Evolutionary conservation across 345 rosid species (phyloP), one percentile per base, ranked within the genome.

Genomic region (Camelina neglecta): DNA sequence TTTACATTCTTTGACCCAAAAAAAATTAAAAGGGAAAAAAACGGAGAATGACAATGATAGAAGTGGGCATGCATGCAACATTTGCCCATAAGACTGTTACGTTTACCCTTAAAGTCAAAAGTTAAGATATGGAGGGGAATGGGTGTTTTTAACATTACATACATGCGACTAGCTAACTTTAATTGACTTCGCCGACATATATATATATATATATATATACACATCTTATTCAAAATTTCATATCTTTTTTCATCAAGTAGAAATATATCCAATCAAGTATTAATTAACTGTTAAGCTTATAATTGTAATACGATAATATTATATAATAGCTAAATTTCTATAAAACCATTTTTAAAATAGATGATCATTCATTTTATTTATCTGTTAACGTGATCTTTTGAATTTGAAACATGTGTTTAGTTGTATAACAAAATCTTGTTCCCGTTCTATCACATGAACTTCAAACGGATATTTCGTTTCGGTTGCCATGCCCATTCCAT

Each of bases 171-270:
- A 7, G 48, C 73, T 33, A 51, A 31, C 69, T 60, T 53, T 67
- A 45, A 38, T 75, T 69, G 74, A 68, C 79, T 60, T 75, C 20
- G 74, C 79, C 69, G 69, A 75, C 79, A 67, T 39, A 49, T 49
- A 16, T 65, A 38, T 38, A 38, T 8, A 56, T n/a, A n/a, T n/a
- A n/a, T 18, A 18, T 18, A 18, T 18, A 18, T 18, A 44, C 20
- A 23, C 11, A 33, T 68, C 21, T 45, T 73, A 44, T 41, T 6
- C 8, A 13, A 29, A 29, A 26, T 21, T 55, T 26, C 38, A 26
- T 26, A 11, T 53, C 2, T 4, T 51, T 21, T 21, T 12, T 57
- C 64, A 69, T 7, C 6, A 16, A 42, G 64, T 42, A 42, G 13
- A 26, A n/a, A 41, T 26, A 11, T 38, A 38, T 13, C 15, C 16